A percentile compares a stretch with the other conserved stretches of the same genome.
Conservation (phyloP, 2,329 filamentous ascomycete genomes). For the Colletotrichum tropicicola region DNA sequence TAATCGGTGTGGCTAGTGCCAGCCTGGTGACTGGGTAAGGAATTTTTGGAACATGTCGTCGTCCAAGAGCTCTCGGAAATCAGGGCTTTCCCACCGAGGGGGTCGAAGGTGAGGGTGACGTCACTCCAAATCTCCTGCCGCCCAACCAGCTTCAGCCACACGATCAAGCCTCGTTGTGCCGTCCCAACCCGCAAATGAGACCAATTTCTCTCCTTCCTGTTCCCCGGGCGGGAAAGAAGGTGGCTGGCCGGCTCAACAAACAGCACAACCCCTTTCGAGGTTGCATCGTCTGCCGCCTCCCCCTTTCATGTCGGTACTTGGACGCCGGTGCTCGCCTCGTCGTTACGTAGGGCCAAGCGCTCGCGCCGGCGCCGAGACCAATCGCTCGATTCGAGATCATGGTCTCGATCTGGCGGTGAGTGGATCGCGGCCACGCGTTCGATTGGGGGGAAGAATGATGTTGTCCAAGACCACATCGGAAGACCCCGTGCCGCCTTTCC, state of each 20-base stretch:
- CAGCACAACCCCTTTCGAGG: background rate
- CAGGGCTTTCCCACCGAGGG: too few species aligned
- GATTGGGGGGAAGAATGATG: background rate
- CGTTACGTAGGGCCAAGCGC: slow-evolving; percentile 12
- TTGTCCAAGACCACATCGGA: slow-evolving; percentile 11
- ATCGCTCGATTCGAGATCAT: background rate
- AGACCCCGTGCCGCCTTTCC: too few species aligned
- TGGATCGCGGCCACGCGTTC: slow-evolving; percentile 16
- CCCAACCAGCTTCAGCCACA: slow-evolving; percentile 29
- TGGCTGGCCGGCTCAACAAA: background rate
- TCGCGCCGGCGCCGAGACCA: background rate
- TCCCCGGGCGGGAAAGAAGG: too few species aligned
- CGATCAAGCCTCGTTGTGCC: background rate
- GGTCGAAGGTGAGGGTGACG: slow-evolving; percentile 18
- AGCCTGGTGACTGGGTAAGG: background rate
- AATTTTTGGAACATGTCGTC: background rate
- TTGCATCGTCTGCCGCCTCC: background rate
- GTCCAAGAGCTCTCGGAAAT: background rate
- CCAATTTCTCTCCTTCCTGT: background rate
- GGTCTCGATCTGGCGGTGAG: slow-evolving; percentile 5
- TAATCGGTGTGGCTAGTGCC: slow-evolving; percentile 19
- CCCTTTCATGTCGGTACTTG: slow-evolving; percentile 1
- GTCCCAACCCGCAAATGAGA: background rate
- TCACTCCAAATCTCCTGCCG: slow-evolving; percentile 1
- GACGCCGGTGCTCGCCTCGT: background rate